Base-by-base conservation (phyloP, 495 filamentous ascomycete species). In the Xylaria venustula region DNA sequence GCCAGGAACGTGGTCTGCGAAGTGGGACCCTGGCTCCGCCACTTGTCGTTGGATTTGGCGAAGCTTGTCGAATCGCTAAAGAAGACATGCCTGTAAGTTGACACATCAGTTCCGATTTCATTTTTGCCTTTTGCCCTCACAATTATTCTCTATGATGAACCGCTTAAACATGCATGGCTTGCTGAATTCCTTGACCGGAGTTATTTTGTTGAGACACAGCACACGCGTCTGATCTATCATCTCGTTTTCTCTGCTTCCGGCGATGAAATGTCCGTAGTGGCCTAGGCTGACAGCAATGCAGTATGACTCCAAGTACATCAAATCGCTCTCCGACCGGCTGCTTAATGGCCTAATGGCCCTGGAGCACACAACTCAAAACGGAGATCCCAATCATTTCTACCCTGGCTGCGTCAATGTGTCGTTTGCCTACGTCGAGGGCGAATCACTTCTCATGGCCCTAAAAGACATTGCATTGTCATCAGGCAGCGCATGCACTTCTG, bases 381-480 rank as follows among this genome's bases (percentile, higher is more conserved):
- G 94, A 51, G 91, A 93, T 72, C 83, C 87, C 0, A 73, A 88
- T 5, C 81, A 82, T 59, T 92, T 91, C 77, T 98, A 98, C 75
- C 92, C 95, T 12, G 94, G 94, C 65, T 98, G 95, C 72, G 93
- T 98, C 58, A 98, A 98, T 71, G 87, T 98, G 42, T 98, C 94
- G 5, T 98, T 98, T 67, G 94, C 94, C 42, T 98, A 98, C 71
- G 90, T 98, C 17, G 94, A 98, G 75, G 94, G 94, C 56, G 94
- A 98, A 73, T 97, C 93, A 5, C 88, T 98, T 4, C 83, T 98
- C 56, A 98, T 98, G 94, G 94, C 94, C 1, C 79, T 98, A 54
- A 98, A 98, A 75, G 95, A 98, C 69, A 96, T 98, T 78, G 94
- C 94, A 0, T 80, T 98, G 15, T 98, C 94, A 40, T 98, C 95